Conservation (phyloP, 2,329 filamentous ascomycete species). For the Sclerotinia glacialis region DNA sequence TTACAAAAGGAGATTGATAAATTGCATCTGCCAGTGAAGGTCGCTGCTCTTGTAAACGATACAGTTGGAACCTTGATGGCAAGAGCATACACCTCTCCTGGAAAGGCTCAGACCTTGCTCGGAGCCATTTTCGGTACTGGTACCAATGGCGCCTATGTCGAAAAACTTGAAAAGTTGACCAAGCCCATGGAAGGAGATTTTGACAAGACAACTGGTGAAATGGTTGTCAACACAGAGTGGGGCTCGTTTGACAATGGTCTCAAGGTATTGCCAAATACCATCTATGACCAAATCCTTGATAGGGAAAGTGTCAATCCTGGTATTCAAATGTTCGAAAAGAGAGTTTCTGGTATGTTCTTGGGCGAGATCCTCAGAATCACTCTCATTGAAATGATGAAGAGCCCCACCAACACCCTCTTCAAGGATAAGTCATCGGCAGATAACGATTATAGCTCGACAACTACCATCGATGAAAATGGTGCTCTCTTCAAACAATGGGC, state of each 20-base stretch:
- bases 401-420: conserved; percentile 68
- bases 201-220: conserved; percentile 79
- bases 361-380: conserved; percentile 86
- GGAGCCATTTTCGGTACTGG: conserved; percentile 97
- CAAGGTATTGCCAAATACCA: conserved; percentile 79
- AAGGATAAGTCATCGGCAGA: conserved; percentile 68
- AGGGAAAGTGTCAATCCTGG: conserved; percentile 82
- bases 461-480: conserved; percentile 62
- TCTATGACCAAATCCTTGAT: conserved; percentile 79
- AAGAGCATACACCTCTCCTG: conserved; percentile 87
- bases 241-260: conserved; percentile 96
- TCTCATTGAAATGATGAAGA: conserved; percentile 68
- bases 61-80: conserved; percentile 98
- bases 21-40: conserved; percentile 81
- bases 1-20: conserved; percentile 87
- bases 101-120: conserved; percentile 81
- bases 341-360: conserved; percentile 96
- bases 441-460: conserved; percentile 69
- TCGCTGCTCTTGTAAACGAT: conserved; percentile 96
- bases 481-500: conserved; percentile 79
- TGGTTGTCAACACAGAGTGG: conserved; percentile 99
- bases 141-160: conserved; percentile 95
- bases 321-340: conserved; percentile 98
- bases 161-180: conserved; percentile 81
- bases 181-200: conserved; percentile 71